Percentiles rank a stretch among this genome's conserved stretches.
Conservation (phyloP, 192 early-diverging fungal species). For the Coemansia sp. region DNA sequence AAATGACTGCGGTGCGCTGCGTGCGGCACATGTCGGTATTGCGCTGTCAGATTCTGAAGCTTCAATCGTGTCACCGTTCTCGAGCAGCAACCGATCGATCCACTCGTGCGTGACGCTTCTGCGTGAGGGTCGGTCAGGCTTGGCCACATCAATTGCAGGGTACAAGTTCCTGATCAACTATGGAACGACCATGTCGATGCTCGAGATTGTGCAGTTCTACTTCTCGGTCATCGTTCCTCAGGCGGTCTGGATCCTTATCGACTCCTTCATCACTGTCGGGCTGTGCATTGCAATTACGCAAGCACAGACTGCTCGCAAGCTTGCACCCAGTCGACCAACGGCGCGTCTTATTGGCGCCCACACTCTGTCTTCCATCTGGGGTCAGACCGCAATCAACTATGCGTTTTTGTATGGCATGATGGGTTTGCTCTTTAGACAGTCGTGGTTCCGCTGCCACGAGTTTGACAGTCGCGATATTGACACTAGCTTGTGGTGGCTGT, state of each 20-base stretch:
- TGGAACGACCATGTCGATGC: slow-evolving; percentile 67
- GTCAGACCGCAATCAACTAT: slow-evolving; percentile 69
- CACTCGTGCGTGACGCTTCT: slow-evolving; percentile 70
- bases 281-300: slow-evolving; percentile 67
- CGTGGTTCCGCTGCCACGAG: slow-evolving; percentile 78
- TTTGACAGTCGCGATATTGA: slow-evolving; percentile 67
- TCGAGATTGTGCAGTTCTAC: slow-evolving; percentile 68
- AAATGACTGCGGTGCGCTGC: slow-evolving; percentile 81
- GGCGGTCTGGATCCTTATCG: slow-evolving; percentile 73
- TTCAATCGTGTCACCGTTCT: slow-evolving; percentile 85
- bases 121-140: slow-evolving; percentile 67
- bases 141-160: slow-evolving; percentile 72
- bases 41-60: slow-evolving; percentile 79
- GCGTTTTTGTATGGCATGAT: slow-evolving; percentile 59
- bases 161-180: slow-evolving; percentile 79
- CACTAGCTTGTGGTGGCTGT: slow-evolving; percentile 71
- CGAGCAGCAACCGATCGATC: slow-evolving; percentile 60
- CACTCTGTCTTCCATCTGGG: slow-evolving; percentile 66
- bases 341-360: slow-evolving; percentile 72
- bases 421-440: slow-evolving; percentile 57
- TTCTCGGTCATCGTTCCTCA: slow-evolving; percentile 72
- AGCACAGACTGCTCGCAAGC: slow-evolving; percentile 55
- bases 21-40: slow-evolving; percentile 76
- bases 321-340: slow-evolving; percentile 65
- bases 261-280: slow-evolving; percentile 62